These are phyloP conservation scores for Taphrina pruni DNA, from an alignment of 1,139 yeast species.

Conservation along the genomic window DNA sequence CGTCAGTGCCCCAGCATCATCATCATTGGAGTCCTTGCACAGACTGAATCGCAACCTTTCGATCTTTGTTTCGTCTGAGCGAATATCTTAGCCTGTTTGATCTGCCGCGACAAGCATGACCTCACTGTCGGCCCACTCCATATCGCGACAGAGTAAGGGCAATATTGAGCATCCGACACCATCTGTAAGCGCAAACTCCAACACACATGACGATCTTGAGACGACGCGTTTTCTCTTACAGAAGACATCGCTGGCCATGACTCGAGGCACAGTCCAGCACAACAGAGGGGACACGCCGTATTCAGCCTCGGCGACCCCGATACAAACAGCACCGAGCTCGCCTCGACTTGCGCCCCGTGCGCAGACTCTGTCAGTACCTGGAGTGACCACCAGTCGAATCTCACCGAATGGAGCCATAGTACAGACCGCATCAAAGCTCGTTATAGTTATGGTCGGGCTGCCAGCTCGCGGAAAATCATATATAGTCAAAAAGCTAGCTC, in stretches of 20 bases:
- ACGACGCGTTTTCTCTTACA: constrained; percentile 35
- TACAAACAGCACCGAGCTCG: constrained; percentile 37
- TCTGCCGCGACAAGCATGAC: not conserved
- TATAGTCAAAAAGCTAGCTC: constrained; percentile 83
- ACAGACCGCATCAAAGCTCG: constrained; percentile 59
- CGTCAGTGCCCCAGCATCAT: no score
- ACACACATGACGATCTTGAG: constrained; percentile 18
- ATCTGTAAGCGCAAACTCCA: not conserved
- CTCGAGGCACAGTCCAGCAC: constrained; percentile 2
- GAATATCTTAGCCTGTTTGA: not conserved
- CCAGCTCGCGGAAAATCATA: constrained; percentile 94
- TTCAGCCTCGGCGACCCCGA: constrained; percentile 39
- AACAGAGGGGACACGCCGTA: constrained; percentile 32
- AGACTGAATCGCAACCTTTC: no score
- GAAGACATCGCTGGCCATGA: constrained; percentile 28
- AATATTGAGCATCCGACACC: not conserved
- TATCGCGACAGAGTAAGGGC: constrained; percentile 1
- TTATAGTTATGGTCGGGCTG: constrained; percentile 91
- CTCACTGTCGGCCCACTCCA: not conserved
- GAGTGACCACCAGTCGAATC: constrained; percentile 80
- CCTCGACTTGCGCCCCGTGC: constrained; percentile 38
- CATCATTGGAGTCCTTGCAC: no score
- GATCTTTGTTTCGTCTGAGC: no score
- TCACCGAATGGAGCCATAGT: constrained; percentile 58
- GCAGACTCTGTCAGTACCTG: constrained; percentile 84